Conservation (phyloP, 371 early-diverging fungal species). For the Apophysomyces elegans region DNA sequence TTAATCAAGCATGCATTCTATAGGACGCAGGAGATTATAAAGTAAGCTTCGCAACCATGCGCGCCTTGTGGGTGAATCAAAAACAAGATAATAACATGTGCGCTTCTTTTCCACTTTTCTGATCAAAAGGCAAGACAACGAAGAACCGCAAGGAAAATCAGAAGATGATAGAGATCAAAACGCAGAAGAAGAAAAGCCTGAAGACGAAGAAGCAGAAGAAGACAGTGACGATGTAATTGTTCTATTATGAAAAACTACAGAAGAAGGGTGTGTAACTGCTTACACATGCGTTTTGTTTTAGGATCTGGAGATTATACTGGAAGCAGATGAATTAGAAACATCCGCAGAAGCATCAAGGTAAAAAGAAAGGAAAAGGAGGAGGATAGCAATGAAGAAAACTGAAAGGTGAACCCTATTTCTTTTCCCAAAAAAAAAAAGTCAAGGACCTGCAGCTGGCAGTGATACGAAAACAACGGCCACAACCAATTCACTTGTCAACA, state of each 20-base stretch:
- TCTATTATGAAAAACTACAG: not conserved
- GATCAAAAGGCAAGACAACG: constrained; percentile 12
- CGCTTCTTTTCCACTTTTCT: too few relatives aligned
- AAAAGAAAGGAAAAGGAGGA: constrained; percentile 20
- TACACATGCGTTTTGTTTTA: constrained; percentile 19
- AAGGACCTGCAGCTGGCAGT: constrained; percentile 7
- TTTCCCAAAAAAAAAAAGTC: not conserved
- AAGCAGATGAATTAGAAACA: constrained; percentile 48
- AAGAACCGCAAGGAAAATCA: constrained; percentile 24
- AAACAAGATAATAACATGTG: too few relatives aligned
- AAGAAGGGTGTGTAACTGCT: not conserved
- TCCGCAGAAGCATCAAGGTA: constrained; percentile 26
- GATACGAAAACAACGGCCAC: constrained; percentile 14
- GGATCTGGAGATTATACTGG: constrained; percentile 73
- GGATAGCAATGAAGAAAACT: constrained; percentile 1
- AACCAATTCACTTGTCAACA: constrained; percentile 59
- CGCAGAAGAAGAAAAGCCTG: constrained; percentile 26
- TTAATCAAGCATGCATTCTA: not conserved
- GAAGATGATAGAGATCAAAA: constrained; percentile 32
- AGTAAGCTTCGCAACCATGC: not conserved
- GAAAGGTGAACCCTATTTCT: not conserved
- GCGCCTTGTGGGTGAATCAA: too few relatives aligned
- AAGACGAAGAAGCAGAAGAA: constrained; percentile 34
- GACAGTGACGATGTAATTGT: constrained; percentile 55
- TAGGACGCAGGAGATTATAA: constrained; percentile 23